Percentiles rank a stretch among this genome's conserved stretches.
phyloP scores from a whole-genome alignment of 371 early-diverging fungal genomes.

The Apophysomyces ossiformis region DNA sequence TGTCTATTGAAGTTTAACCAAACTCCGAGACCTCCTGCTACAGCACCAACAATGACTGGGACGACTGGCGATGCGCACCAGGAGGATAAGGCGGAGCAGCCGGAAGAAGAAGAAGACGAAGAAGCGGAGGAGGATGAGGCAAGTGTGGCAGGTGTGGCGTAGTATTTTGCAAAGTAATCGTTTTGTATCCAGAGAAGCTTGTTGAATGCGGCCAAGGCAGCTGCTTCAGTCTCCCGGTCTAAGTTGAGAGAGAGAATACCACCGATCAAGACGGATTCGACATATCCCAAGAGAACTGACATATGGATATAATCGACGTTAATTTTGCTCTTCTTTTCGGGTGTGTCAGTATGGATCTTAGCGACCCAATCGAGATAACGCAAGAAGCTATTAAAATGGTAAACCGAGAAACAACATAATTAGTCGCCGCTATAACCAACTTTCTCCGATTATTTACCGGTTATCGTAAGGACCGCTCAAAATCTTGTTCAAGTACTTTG shows the following conservation, averaged over 20 bases:
- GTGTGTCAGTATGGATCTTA: conserved; percentile 70
- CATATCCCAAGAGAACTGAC: conserved; percentile 78
- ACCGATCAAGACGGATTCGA: conserved; percentile 67
- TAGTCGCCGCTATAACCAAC: background rate
- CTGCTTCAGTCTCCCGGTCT: conserved; percentile 60
- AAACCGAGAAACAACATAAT: background rate
- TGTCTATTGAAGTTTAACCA: conserved; percentile 15
- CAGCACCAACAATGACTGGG: conserved; percentile 31
- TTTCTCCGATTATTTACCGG: conserved; percentile 14
- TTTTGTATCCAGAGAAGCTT: conserved; percentile 91
- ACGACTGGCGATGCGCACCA: conserved; percentile 21
- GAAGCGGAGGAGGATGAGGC: conserved; percentile 15
- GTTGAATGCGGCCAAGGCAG: conserved; percentile 74
- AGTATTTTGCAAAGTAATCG: conserved; percentile 83
- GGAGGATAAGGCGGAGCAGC: background rate
- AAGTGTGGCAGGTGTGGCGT: conserved; percentile 47
- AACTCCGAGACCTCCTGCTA: conserved; percentile 39
- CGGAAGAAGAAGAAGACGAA: background rate
- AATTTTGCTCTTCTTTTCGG: conserved; percentile 75
- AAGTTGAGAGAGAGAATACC: conserved; percentile 65
- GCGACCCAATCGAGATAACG: conserved; percentile 82
- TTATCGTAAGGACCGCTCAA: conserved; percentile 78
- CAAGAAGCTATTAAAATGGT: conserved; percentile 47
- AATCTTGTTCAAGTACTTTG: conserved; percentile 74
- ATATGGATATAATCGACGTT: conserved; percentile 86